Percentiles rank a stretch among this genome's conserved stretches.
phyloP scores from a whole-genome alignment of 768 basidiomycete genomes.

The Boletellus emodensis region DNA sequence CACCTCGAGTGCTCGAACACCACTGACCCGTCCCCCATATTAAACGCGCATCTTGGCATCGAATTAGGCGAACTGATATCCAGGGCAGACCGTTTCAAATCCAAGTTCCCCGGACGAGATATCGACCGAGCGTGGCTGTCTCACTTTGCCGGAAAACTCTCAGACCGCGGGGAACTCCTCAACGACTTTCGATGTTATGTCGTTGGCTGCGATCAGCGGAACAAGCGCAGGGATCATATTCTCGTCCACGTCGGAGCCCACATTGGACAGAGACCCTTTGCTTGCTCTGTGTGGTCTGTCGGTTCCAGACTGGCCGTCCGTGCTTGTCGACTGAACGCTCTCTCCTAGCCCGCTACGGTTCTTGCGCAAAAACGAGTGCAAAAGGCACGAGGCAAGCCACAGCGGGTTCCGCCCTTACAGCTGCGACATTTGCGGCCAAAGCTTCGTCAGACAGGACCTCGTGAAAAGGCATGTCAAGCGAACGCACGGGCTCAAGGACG shows the following conservation, averaged over 20 bases:
- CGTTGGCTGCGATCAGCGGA: constrained; percentile 58
- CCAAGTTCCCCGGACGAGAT: constrained; percentile 51
- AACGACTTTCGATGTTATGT: constrained; percentile 68
- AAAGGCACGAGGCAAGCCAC: constrained; percentile 68
- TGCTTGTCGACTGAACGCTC: constrained; percentile 9
- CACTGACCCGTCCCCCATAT: constrained; percentile 42
- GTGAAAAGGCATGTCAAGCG: constrained; percentile 62
- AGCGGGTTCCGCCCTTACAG: constrained; percentile 53
- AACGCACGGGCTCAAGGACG: constrained; percentile 43
- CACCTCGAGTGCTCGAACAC: background rate
- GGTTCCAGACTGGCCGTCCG: background rate
- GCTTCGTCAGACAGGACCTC: constrained; percentile 66
- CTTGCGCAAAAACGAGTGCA: constrained; percentile 73
- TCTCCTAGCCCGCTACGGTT: constrained; percentile 54
- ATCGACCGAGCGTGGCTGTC: constrained; percentile 65
- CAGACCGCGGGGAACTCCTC: constrained; percentile 51
- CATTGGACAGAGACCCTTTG: constrained; percentile 63
- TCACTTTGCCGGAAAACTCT: constrained; percentile 64
- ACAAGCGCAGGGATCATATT: constrained; percentile 73
- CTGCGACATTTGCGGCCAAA: constrained; percentile 53
- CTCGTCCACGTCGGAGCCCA: constrained; percentile 71
- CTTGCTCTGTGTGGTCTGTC: constrained; percentile 61
- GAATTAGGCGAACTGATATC: constrained; percentile 48
- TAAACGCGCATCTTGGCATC: constrained; percentile 64
- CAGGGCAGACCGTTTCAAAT: constrained; percentile 52